Evolutionary conservation across 1,284 basidiomycete genomes (phyloP).

Genomic region (Sanghuangporus sanghuang): DNA sequence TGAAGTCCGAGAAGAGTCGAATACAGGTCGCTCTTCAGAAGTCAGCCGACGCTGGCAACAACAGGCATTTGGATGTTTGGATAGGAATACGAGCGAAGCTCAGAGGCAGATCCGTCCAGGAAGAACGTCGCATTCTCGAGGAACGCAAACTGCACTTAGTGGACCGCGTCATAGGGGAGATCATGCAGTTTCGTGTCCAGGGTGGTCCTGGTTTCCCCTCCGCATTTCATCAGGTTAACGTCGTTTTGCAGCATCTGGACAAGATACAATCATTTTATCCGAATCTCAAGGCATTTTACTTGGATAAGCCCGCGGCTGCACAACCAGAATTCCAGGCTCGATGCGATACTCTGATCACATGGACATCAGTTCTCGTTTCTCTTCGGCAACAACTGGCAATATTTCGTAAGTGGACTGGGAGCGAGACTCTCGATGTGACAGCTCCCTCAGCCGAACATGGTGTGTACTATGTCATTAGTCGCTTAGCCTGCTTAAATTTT

Average conservation of each 20-base stretch:
- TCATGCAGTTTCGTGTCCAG: slow-evolving; percentile 65
- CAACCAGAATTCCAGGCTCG: slow-evolving; percentile 68
- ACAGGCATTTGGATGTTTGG: slow-evolving; percentile 74
- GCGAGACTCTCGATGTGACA: slow-evolving; percentile 83
- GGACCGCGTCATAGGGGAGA: slow-evolving; percentile 79
- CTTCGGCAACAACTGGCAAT: slow-evolving; percentile 75
- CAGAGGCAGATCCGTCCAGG: slow-evolving; percentile 72
- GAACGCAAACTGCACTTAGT: slow-evolving; percentile 79
- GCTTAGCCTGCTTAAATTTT: slow-evolving; percentile 32
- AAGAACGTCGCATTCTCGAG: slow-evolving; percentile 79
- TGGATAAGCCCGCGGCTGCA: slow-evolving; percentile 70
- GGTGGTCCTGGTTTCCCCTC: slow-evolving; percentile 40
- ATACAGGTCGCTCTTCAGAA: slow-evolving; percentile 72
- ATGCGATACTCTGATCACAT: slow-evolving; percentile 84
- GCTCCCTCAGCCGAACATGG: slow-evolving; percentile 57
- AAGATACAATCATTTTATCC: slow-evolving; percentile 87
- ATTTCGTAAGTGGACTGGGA: slow-evolving; percentile 88
- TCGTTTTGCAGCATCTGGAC: slow-evolving; percentile 75
- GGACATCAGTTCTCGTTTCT: slow-evolving; percentile 79
- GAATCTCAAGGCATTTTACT: slow-evolving; percentile 71
- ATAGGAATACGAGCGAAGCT: slow-evolving; percentile 86
- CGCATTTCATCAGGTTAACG: slow-evolving; percentile 69
- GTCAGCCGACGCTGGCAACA: slow-evolving; percentile 64
- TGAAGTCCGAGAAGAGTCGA: slow-evolving; percentile 89
- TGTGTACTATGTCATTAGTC: slow-evolving; percentile 34